Percentiles rank a stretch among this genome's conserved stretches.
Conservation (phyloP, 345 rosid species). For the Citrus reticulata region DNA sequence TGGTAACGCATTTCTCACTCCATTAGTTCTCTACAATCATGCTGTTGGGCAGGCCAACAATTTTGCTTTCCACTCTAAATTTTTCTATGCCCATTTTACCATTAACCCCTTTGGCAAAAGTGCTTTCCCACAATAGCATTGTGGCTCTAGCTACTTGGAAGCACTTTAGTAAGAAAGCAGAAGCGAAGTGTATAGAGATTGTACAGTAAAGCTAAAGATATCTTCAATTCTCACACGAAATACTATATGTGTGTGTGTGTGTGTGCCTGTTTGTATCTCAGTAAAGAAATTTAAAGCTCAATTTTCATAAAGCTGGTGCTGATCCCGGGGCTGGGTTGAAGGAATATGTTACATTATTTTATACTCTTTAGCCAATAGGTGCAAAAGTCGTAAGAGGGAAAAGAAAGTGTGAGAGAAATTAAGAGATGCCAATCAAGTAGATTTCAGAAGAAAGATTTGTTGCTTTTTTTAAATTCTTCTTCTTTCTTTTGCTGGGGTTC, state of each 20-base stretch:
- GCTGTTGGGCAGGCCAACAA: conserved; percentile 11
- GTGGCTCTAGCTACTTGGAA: conserved; percentile 2
- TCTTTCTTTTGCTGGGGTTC: conserved; percentile 16
- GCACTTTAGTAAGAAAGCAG: conserved; percentile 6
- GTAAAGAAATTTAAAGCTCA: conserved; percentile 15
- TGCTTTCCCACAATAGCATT: conserved; percentile 8
- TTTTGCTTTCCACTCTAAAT: background rate
- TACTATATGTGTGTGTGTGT: background rate
- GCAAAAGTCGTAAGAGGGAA: conserved; percentile 13
- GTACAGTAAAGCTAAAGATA: conserved; percentile 9
- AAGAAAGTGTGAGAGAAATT: background rate
- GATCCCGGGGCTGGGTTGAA: conserved; percentile 13
- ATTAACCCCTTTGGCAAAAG: conserved; percentile 6
- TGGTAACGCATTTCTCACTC: background rate
- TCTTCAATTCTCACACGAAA: conserved; percentile 23
- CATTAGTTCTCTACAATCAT: background rate
- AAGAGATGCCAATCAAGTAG: conserved; percentile 8
- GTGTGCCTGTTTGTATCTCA: background rate
- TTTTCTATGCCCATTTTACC: background rate
- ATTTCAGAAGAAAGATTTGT: conserved; percentile 12
- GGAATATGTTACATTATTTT: background rate
- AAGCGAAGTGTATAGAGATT: conserved; percentile 9
- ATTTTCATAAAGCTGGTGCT: conserved; percentile 8
- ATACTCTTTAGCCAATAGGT: conserved; percentile 8
- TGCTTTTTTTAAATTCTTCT: conserved; percentile 13